A percentile compares a stretch with the other conserved stretches of the same genome.
phyloP scores from a whole-genome alignment of 2,329 filamentous ascomycete species.

The Elsinoe batatas region DNA sequence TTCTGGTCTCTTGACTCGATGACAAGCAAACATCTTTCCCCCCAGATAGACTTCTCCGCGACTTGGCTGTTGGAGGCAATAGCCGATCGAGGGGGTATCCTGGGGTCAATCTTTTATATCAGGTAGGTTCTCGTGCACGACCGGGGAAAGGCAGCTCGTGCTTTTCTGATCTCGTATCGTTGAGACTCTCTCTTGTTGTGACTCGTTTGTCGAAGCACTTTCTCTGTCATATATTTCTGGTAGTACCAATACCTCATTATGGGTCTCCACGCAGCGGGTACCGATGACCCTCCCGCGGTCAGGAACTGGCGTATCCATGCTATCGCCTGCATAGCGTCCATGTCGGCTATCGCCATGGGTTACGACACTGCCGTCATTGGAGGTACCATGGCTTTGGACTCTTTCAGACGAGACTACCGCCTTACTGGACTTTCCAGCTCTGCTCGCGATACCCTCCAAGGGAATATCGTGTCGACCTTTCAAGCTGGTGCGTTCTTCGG shows the following conservation, averaged over 20 bases:
- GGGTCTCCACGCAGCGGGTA: slow-evolving; percentile 7
- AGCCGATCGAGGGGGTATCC: background rate
- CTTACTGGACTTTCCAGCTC: slow-evolving; percentile 25
- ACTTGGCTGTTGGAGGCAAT: slow-evolving; percentile 5
- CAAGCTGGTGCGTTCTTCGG: slow-evolving; percentile 56
- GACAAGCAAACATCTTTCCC: background rate
- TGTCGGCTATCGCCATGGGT: slow-evolving; percentile 30
- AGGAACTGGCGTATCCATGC: slow-evolving; percentile 59
- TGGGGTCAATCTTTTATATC: background rate
- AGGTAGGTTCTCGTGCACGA: background rate
- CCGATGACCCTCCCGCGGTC: slow-evolving; percentile 50
- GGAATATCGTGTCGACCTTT: slow-evolving; percentile 53
- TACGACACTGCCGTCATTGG: slow-evolving; percentile 30
- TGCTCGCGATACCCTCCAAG: slow-evolving; percentile 33
- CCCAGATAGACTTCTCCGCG: background rate
- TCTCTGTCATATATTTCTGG: background rate
- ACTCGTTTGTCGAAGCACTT: background rate
- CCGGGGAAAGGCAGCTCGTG: background rate
- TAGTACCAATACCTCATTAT: background rate
- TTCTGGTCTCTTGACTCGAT: background rate
- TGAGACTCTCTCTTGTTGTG: background rate
- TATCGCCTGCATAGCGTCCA: slow-evolving; percentile 48
- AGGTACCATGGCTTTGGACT: slow-evolving; percentile 31
- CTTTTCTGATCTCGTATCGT: background rate
- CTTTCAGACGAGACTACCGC: slow-evolving; percentile 30